Percentiles rank a stretch among this genome's conserved stretches.
phyloP scores from a whole-genome alignment of 1,284 basidiomycete species.

The Vanrija sp. region DNA sequence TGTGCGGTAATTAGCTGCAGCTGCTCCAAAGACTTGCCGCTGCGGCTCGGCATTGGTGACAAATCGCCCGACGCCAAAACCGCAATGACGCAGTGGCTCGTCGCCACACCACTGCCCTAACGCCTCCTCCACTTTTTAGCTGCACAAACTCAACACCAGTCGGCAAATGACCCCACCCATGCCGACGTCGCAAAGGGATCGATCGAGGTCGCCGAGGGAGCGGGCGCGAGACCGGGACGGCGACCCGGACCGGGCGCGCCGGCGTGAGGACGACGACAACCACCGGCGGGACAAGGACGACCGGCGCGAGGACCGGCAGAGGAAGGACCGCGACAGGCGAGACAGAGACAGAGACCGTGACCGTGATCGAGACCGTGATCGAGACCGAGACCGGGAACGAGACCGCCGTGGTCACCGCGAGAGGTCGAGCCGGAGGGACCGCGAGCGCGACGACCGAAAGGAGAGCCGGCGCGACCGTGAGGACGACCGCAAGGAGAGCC shows the following conservation, averaged over 20 bases:
- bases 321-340: background rate
- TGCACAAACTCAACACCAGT: too few species aligned
- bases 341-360: conserved; percentile 1
- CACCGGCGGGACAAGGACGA: background rate
- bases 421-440: background rate
- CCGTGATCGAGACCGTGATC: too few species aligned
- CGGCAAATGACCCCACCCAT: too few species aligned
- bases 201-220: background rate
- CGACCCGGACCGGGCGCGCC: background rate
- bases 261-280: conserved; percentile 8
- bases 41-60: too few species aligned
- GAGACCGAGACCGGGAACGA: background rate
- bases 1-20: too few species aligned
- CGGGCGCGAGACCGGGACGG: background rate
- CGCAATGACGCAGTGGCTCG: too few species aligned
- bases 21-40: too few species aligned
- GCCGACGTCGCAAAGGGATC: too few species aligned
- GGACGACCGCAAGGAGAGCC: too few species aligned
- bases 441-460: background rate
- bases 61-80: too few species aligned
- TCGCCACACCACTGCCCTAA: too few species aligned
- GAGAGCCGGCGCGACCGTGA: background rate
- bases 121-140: too few species aligned
- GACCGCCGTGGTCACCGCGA: background rate
- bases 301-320: background rate